A percentile compares a stretch with the other conserved stretches of the same genome.
These are phyloP conservation scores for Lactarius sp. DNA, from an alignment of 768 basidiomycete species.

Conservation along the genomic window DNA sequence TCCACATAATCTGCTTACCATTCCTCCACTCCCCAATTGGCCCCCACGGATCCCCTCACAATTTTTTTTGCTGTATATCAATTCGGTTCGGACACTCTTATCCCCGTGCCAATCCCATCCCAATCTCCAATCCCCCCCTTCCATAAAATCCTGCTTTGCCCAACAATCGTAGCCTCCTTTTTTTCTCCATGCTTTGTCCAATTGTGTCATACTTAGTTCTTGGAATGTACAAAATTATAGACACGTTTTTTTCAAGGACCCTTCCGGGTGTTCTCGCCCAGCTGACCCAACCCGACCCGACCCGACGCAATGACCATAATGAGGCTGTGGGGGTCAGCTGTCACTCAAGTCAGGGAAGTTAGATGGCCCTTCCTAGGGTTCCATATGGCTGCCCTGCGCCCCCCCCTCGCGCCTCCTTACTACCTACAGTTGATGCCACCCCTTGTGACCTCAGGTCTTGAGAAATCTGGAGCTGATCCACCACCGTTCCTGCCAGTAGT, in stretches of 20 bases:
- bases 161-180: background rate
- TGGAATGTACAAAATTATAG: constrained; percentile 15
- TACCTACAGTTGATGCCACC: too few relatives aligned
- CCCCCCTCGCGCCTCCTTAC: too few relatives aligned
- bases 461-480: too few relatives aligned
- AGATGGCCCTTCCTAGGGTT: background rate
- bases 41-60: constrained; percentile 17
- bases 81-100: constrained; percentile 3
- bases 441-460: too few relatives aligned
- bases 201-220: constrained; percentile 12
- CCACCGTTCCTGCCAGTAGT: too few relatives aligned
- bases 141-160: background rate
- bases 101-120: background rate
- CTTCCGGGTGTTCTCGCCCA: background rate
- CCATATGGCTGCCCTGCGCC: background rate
- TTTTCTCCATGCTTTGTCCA: background rate
- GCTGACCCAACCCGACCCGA: background rate
- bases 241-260: background rate
- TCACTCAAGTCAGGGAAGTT: too few relatives aligned
- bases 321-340: background rate
- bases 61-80: constrained; percentile 24
- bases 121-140: background rate
- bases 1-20: constrained; percentile 10
- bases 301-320: background rate
- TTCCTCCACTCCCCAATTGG: background rate